Evolutionary conservation across 257 asterid species (phyloP), one percentile per base, ranked within the genome.

Genomic region (Penstemon barbatus): DNA sequence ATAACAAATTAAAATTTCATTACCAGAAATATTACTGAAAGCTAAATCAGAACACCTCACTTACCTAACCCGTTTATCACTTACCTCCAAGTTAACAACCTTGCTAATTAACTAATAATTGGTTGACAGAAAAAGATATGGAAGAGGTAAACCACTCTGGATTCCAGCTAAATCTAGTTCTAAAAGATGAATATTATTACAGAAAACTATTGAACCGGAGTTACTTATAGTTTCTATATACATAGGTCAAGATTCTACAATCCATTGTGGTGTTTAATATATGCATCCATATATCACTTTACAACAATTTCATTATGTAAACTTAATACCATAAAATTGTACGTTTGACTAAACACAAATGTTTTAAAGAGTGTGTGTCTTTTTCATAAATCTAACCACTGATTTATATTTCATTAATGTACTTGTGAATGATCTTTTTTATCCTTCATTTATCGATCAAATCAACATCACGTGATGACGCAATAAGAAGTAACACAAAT

Each of bases 41-140:
- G 4, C 7, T 41, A 8, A 63, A 46, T 49, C 63, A 50, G 19
- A 70, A 33, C 40, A 46, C 45, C 58, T 57, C 69, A 58, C 33
- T 38, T 9, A 12, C 41, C 44, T 36, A 19, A 65, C 6, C 60
- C 64, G 15, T 48, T 51, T 61, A 51, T 25, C 41, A 36, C 36
- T 74, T 18, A 45, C 3, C 56, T 44, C 40, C 18, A 61, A 41
- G 43, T 44, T 60, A 41, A 5, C 7, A 38, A 53, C 56, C 49
- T 55, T 7, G 5, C 54, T 46, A 38, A 25, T 25, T 52, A 44
- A 42, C 68, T 25, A 10, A 45, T 9, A 43, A 61, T 15, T 36
- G 39, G 61, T 51, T 11, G 54, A 11, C 10, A 37, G 3, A 15
- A 57, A 46, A 63, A 12, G 11, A 18, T 15, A 33, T 10, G 52